Conservation (phyloP, 768 basidiomycete genomes). For the Lactarius vividus region DNA sequence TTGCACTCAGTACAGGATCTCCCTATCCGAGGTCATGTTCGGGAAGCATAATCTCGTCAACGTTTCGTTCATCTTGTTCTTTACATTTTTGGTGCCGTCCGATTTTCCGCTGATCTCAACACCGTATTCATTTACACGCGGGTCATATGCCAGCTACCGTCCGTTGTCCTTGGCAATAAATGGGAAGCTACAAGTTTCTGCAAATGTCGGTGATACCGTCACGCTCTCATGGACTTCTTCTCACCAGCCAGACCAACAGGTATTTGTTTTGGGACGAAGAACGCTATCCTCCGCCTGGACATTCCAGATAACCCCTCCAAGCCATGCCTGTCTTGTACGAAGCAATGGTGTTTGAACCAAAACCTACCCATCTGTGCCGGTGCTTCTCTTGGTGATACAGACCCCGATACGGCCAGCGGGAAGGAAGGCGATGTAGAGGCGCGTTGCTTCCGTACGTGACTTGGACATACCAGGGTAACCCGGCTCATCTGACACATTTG, state of each 20-base stretch:
- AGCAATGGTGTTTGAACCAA: slow-evolving; percentile 94
- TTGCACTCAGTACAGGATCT: neutral
- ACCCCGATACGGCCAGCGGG: slow-evolving; percentile 91
- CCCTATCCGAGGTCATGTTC: slow-evolving; percentile 1
- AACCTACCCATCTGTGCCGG: slow-evolving; percentile 81
- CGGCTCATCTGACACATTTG: slow-evolving; percentile 21
- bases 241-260: slow-evolving; percentile 44
- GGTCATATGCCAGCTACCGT: slow-evolving; percentile 36
- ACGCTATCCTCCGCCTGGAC: slow-evolving; percentile 77
- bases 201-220: slow-evolving; percentile 59
- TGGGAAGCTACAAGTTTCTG: slow-evolving; percentile 92
- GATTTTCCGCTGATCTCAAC: neutral
- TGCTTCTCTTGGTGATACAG: slow-evolving; percentile 78
- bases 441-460: slow-evolving; percentile 83
- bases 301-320: slow-evolving; percentile 82
- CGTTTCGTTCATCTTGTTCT: slow-evolving; percentile 5
- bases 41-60: neutral
- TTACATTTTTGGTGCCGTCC: slow-evolving; percentile 28
- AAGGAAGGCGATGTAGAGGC: slow-evolving; percentile 96
- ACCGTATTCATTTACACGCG: slow-evolving; percentile 8
- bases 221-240: slow-evolving; percentile 7
- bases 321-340: slow-evolving; percentile 90
- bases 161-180: slow-evolving; percentile 51
- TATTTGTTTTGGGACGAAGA: slow-evolving; percentile 88
- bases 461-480: neutral